Evolutionary conservation across 768 basidiomycete species (phyloP).

Genomic region (Tephrocybe sp.): DNA sequence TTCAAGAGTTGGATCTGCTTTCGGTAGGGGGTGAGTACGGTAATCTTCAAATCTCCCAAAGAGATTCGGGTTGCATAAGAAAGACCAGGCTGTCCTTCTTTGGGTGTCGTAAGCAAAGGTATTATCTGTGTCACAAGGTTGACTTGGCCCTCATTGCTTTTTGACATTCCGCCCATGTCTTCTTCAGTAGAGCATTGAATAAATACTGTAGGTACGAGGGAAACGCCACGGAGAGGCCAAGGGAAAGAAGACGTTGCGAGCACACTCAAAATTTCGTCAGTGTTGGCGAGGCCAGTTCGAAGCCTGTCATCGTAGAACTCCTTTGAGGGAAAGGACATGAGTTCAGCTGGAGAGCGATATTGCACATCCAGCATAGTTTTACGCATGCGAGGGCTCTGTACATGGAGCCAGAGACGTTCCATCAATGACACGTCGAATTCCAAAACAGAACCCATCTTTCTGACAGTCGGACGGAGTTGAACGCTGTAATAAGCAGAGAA

Average conservation of each 20-base stretch:
- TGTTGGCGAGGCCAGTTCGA: constrained; percentile 39
- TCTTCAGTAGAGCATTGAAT: constrained; percentile 57
- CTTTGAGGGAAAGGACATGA: constrained; percentile 58
- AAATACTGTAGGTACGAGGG: constrained; percentile 51
- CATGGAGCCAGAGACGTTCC: constrained; percentile 53
- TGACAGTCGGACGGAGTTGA: constrained; percentile 64
- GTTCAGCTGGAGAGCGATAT: constrained; percentile 58
- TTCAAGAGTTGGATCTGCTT: constrained; percentile 52
- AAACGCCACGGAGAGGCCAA: constrained; percentile 44
- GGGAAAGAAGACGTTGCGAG: constrained; percentile 46
- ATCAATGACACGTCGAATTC: constrained; percentile 60
- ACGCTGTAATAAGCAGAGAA: constrained; percentile 35
- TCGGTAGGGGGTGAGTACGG: constrained; percentile 58
- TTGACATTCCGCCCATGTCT: constrained; percentile 56
- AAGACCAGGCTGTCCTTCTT: constrained; percentile 12
- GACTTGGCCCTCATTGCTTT: constrained; percentile 59
- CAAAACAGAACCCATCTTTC: constrained; percentile 53
- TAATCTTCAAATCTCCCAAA: constrained; percentile 29
- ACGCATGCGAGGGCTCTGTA: constrained; percentile 29
- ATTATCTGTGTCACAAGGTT: constrained; percentile 47
- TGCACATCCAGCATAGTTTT: constrained; percentile 70
- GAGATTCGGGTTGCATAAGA: constrained; percentile 14
- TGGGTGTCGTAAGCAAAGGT: constrained; percentile 33
- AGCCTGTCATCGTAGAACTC: constrained; percentile 62
- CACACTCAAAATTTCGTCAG: constrained; percentile 32